Conservation (phyloP, 2,329 filamentous ascomycete genomes). For the Conoideocrella luteorostrata region DNA sequence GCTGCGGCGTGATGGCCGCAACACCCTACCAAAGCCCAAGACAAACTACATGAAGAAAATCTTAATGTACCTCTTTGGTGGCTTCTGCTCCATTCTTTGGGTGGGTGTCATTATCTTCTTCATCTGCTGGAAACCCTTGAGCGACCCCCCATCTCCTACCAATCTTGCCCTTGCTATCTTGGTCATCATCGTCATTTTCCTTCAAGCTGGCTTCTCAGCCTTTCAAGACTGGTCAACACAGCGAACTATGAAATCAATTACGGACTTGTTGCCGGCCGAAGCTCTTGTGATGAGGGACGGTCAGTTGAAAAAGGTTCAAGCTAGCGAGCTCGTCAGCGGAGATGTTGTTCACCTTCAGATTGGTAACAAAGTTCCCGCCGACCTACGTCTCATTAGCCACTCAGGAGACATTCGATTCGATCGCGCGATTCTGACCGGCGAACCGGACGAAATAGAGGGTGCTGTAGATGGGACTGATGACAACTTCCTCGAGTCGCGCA, state of each 20-base stretch:
- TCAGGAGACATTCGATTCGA: slow-evolving; percentile 38
- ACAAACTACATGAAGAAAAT: slow-evolving; percentile 37
- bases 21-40: slow-evolving; percentile 34
- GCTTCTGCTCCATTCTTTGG: slow-evolving; percentile 42
- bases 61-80: slow-evolving; percentile 37
- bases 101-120: slow-evolving; percentile 41
- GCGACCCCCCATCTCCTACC: slow-evolving; percentile 34
- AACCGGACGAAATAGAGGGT: slow-evolving; percentile 35
- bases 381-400: slow-evolving; percentile 35
- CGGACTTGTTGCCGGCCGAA: slow-evolving; percentile 37
- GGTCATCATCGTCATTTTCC: slow-evolving; percentile 39
- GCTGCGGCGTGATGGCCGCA: slow-evolving; percentile 33
- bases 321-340: slow-evolving; percentile 37
- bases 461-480: slow-evolving; percentile 31
- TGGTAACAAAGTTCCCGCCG: slow-evolving; percentile 42
- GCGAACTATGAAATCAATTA: slow-evolving; percentile 40
- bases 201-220: slow-evolving; percentile 39
- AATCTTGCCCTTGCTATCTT: slow-evolving; percentile 41
- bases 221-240: slow-evolving; percentile 43
- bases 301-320: slow-evolving; percentile 30
- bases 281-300: slow-evolving; percentile 39
- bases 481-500: slow-evolving; percentile 36
- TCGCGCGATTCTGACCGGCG: slow-evolving; percentile 34
- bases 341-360: slow-evolving; percentile 40
- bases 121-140: slow-evolving; percentile 40